Evolutionary conservation across 306 rosid species (phyloP).

Genomic region (Lithocarpus polystachyus): DNA sequence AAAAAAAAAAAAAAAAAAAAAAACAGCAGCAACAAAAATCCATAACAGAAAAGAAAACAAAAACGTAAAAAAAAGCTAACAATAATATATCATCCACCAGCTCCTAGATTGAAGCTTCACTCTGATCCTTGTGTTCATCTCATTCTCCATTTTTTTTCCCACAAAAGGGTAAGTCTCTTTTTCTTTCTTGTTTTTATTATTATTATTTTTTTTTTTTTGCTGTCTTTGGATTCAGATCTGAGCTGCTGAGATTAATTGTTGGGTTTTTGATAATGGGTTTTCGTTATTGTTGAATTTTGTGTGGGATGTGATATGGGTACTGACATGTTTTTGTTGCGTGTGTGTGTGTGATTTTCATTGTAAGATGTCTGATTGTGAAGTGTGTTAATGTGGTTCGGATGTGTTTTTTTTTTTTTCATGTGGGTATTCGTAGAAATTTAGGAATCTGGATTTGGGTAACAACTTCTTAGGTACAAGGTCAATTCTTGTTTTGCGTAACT

Average conservation of each 20-base stretch:
- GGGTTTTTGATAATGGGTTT: background rate
- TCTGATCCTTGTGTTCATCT: background rate
- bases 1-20: background rate
- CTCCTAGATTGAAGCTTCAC: background rate
- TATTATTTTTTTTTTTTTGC: background rate
- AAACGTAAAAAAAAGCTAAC: background rate
- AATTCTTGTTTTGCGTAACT: background rate
- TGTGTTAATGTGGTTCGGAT: background rate
- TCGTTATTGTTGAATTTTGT: background rate
- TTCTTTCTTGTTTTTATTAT: background rate
- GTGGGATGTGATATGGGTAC: background rate
- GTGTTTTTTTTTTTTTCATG: background rate
- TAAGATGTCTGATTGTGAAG: background rate
- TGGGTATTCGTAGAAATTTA: background rate
- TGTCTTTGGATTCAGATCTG: slow-evolving; percentile 19
- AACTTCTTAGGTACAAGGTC: background rate
- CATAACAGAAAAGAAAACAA: background rate
- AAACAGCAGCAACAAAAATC: background rate
- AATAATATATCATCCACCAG: background rate
- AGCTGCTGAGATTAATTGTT: background rate
- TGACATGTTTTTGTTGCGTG: background rate
- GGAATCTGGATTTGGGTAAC: background rate
- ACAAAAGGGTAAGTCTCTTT: slow-evolving; percentile 10
- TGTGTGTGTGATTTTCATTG: background rate
- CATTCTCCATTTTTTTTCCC: background rate